phyloP scores from a whole-genome alignment of 2,329 filamentous ascomycete species.

The Colletotrichum euphorbiae region DNA sequence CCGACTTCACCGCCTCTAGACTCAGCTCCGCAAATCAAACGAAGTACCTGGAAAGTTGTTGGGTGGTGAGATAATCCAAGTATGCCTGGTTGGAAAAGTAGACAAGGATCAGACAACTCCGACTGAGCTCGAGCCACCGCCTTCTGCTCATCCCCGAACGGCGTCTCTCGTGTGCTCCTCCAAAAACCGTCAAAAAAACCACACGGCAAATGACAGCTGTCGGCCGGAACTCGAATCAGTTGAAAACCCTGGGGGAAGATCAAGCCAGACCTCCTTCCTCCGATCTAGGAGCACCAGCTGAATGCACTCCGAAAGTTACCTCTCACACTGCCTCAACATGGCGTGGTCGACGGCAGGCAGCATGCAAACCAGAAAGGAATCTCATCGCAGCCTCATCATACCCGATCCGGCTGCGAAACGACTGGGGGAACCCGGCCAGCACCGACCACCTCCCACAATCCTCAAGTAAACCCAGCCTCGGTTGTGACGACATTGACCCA shows the following conservation, averaged over 20 bases:
- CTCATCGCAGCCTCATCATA: conserved; percentile 16
- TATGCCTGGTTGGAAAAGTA: conserved; percentile 1
- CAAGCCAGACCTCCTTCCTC: background rate
- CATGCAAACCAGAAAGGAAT: background rate
- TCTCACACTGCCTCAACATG: conserved; percentile 10
- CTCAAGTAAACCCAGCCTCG: conserved; percentile 21
- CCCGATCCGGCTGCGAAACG: background rate
- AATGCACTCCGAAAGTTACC: conserved; percentile 22
- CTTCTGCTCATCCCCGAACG: background rate
- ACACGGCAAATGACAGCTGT: conserved; percentile 9
- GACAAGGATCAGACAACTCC: conserved; percentile 1
- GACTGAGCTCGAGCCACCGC: conserved; percentile 28
- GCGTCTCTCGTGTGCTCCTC: background rate
- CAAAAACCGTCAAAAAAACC: background rate
- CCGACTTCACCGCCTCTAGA: too few relatives aligned
- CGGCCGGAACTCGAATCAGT: conserved; percentile 7
- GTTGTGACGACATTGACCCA: conserved; percentile 16
- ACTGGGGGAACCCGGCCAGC: conserved; percentile 26
- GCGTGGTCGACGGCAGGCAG: background rate
- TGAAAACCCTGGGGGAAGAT: conserved; percentile 6
- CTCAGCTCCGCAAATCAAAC: too few relatives aligned
- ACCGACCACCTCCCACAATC: background rate
- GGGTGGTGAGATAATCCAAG: background rate
- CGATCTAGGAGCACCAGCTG: conserved; percentile 8
- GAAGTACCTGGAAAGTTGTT: too few relatives aligned